Evolutionary conservation across 768 basidiomycete species (phyloP), one percentile per base, ranked within the genome.

Genomic region (Kwoniella bestiolae): DNA sequence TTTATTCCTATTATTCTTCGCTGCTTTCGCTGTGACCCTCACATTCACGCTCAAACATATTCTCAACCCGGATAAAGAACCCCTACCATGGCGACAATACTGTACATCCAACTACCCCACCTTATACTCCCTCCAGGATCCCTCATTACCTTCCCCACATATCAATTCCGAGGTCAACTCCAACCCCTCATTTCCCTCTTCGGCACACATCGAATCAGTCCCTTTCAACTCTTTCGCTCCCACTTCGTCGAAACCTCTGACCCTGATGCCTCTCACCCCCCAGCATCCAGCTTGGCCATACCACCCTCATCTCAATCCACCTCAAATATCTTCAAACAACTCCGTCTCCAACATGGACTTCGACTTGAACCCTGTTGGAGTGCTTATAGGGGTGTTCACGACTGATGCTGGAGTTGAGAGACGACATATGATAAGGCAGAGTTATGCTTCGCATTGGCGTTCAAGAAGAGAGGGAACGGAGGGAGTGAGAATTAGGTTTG

Each of bases 31-130:
- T 58, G 87, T 91, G 65, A 87, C 88, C 66, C 84, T 94, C 73
- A 94, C 94, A 31, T 86, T 94, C 65, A 84, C 91, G 60, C 85
- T 97, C 82, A 93, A 93, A 76, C 90, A 96, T 81, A 86, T 94
- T 67, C 86, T 97, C 77, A 94, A 96, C 79, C 94, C 94, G 63
- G 95, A 98, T 85, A 97, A 96, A 81, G 89, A 90, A 57, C 90
- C 93, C 23, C 83, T 96, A 6, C 94, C 94, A 50, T 98, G 94
- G 94, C 87, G 93, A 72, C 88, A 89, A 23, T 96, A 95, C 79
- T 98, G 95, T 82, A 87, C 77, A n/a, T 85, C 75, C 82, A 86
- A 56, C 82, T 83, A 69, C 72, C 85, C 77, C 7, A 64, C 66
- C 18, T 74, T 73, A 26, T 75, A 71, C 50, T 67, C 73, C 3